Conservation (phyloP, 192 early-diverging fungal genomes). For the Piromyces sp. region DNA sequence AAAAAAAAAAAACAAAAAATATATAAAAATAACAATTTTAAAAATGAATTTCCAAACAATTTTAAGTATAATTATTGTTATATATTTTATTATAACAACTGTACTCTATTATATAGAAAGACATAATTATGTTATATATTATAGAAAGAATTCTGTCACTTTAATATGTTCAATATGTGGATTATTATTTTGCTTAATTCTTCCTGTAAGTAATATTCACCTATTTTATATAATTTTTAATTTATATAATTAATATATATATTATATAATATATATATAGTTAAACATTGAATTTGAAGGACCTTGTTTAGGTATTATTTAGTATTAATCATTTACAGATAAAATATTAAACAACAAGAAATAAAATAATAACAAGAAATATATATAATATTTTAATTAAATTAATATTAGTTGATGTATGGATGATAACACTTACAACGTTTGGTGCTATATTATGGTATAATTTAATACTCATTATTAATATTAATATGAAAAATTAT, state of each 20-base stretch:
- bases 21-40: no score
- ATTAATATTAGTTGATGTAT: not conserved
- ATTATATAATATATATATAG: not conserved
- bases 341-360: no score
- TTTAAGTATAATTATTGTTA: not conserved
- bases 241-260: no score
- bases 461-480: no score
- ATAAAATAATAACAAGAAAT: no score
- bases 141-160: not conserved
- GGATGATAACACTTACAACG: not conserved
- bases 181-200: not conserved
- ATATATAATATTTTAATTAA: no score
- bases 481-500: no score
- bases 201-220: not conserved
- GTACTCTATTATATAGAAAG: not conserved
- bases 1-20: no score
- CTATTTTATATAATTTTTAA: no score
- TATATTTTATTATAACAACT: not conserved
- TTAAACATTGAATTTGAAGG: not conserved
- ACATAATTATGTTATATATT: not conserved
- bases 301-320: not conserved
- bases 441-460: not conserved
- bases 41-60: not conserved
- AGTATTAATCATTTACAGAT: no score
- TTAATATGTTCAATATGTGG: not conserved